phyloP scores from a whole-genome alignment of 768 basidiomycete species.

The Leccinum fibrillosum region DNA sequence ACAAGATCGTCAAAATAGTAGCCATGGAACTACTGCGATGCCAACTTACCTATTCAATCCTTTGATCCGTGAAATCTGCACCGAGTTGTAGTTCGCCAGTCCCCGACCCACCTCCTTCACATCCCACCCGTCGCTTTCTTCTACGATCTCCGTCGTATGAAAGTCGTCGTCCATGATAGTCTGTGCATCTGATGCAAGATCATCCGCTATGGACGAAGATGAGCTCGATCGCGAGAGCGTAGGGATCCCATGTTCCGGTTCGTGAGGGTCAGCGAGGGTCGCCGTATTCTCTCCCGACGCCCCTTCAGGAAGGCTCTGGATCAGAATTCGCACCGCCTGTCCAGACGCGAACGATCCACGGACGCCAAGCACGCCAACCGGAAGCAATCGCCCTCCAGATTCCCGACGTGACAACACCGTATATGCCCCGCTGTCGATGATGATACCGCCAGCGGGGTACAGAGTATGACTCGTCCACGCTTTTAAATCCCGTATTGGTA shows the following conservation, averaged over 20 bases:
- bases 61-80: slow-evolving; percentile 83
- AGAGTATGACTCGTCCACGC: slow-evolving; percentile 98
- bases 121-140: slow-evolving; percentile 57
- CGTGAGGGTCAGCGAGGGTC: slow-evolving; percentile 19
- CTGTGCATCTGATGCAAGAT: slow-evolving; percentile 20
- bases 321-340: slow-evolving; percentile 86
- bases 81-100: slow-evolving; percentile 92
- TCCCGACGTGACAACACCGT: slow-evolving; percentile 79
- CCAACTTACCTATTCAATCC: slow-evolving; percentile 83
- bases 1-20: slow-evolving; percentile 6
- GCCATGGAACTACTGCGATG: background rate
- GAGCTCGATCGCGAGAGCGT: slow-evolving; percentile 38
- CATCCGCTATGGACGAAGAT: slow-evolving; percentile 30
- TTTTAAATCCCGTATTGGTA: slow-evolving; percentile 83
- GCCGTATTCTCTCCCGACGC: slow-evolving; percentile 25
- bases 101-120: slow-evolving; percentile 91
- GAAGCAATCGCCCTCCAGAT: slow-evolving; percentile 88
- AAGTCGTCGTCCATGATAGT: slow-evolving; percentile 33
- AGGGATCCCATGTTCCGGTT: slow-evolving; percentile 28
- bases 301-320: slow-evolving; percentile 39
- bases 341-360: slow-evolving; percentile 90
- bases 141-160: slow-evolving; percentile 26
- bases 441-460: slow-evolving; percentile 80
- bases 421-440: slow-evolving; percentile 89
- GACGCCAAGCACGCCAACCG: slow-evolving; percentile 86